Evolutionary conservation across 1,139 yeast genomes (phyloP).

Genomic region (Protomyces pachydermus): DNA sequence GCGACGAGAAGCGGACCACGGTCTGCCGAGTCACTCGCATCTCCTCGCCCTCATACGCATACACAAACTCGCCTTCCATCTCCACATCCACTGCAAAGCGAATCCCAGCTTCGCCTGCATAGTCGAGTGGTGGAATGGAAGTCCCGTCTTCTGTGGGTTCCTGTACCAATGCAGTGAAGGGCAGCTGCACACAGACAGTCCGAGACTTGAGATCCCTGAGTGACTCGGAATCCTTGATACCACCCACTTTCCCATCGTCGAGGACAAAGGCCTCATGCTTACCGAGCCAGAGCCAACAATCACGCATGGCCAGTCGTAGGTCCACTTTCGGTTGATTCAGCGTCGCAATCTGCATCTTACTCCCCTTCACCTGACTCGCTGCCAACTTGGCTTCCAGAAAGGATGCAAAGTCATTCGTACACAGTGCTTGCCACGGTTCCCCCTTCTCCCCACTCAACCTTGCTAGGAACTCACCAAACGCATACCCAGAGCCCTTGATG

Average conservation of each 20-base stretch:
- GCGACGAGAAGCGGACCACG: conserved; percentile 15
- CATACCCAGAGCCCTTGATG: conserved; percentile 16
- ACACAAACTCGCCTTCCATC: conserved; percentile 2
- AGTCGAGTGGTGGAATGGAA: not conserved
- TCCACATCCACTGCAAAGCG: conserved; percentile 15
- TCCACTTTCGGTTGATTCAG: not conserved
- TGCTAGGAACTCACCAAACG: conserved; percentile 13
- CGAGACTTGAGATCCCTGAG: conserved; percentile 5
- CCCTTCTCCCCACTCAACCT: conserved; percentile 3
- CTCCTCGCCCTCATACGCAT: conserved; percentile 6
- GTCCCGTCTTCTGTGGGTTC: not conserved
- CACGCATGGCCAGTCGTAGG: conserved; percentile 3
- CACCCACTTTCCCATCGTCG: conserved; percentile 10
- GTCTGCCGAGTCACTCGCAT: conserved; percentile 2
- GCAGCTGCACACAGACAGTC: conserved; percentile 14
- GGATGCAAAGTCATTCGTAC: not conserved
- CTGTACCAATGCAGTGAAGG: conserved; percentile 15
- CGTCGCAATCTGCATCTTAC: not conserved
- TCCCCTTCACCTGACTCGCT: not conserved
- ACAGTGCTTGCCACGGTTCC: not conserved
- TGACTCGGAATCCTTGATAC: conserved; percentile 2
- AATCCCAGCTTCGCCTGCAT: conserved; percentile 9
- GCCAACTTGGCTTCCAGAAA: not conserved
- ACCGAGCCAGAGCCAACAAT: conserved; percentile 18
- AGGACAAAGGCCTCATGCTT: not conserved